Percentiles rank a stretch among this genome's conserved stretches.
Conservation (phyloP, 2,329 filamentous ascomycete genomes). For the Acrocalymma vagum region DNA sequence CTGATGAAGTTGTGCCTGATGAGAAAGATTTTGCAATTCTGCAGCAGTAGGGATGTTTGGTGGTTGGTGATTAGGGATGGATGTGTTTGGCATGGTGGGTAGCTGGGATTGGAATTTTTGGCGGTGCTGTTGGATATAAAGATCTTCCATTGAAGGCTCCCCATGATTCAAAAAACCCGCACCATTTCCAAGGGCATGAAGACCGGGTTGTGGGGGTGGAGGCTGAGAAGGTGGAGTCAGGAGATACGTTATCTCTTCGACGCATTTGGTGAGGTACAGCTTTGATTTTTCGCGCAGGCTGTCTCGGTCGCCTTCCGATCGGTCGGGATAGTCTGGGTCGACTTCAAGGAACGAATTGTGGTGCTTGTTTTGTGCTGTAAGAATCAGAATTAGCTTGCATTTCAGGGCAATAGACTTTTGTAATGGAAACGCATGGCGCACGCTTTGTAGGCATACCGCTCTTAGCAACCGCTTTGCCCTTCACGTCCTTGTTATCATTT, state of each 20-base stretch:
- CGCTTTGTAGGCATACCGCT: slow-evolving; percentile 37
- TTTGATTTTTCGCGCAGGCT: slow-evolving; percentile 69
- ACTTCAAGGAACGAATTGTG: slow-evolving; percentile 62
- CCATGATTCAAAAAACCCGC: slow-evolving; percentile 57
- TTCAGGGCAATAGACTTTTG: slow-evolving; percentile 1
- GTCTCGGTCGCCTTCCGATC: slow-evolving; percentile 63
- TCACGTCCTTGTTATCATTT: slow-evolving; percentile 48
- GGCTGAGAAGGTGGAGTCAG: slow-evolving; percentile 71
- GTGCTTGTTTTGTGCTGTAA: slow-evolving; percentile 55
- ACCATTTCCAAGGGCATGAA: slow-evolving; percentile 46
- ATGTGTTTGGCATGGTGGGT: slow-evolving; percentile 42
- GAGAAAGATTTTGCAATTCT: slow-evolving; percentile 51
- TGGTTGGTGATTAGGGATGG: slow-evolving; percentile 70
- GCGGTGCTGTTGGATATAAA: slow-evolving; percentile 66
- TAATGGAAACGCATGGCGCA: slow-evolving; percentile 17
- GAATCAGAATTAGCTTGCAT: slow-evolving; percentile 29
- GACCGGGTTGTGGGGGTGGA: slow-evolving; percentile 59
- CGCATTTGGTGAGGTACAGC: slow-evolving; percentile 70
- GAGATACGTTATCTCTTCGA: slow-evolving; percentile 74
- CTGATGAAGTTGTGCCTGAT: slow-evolving; percentile 48
- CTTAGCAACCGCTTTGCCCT: slow-evolving; percentile 39
- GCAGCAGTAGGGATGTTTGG: slow-evolving; percentile 54
- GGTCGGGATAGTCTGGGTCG: slow-evolving; percentile 51
- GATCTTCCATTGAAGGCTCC: slow-evolving; percentile 66
- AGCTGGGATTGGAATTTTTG: slow-evolving; percentile 60